Evolutionary conservation across 2,329 filamentous ascomycete genomes (phyloP), one percentile per base, ranked within the genome.

Genomic region (Pleurostoma richardsiae): DNA sequence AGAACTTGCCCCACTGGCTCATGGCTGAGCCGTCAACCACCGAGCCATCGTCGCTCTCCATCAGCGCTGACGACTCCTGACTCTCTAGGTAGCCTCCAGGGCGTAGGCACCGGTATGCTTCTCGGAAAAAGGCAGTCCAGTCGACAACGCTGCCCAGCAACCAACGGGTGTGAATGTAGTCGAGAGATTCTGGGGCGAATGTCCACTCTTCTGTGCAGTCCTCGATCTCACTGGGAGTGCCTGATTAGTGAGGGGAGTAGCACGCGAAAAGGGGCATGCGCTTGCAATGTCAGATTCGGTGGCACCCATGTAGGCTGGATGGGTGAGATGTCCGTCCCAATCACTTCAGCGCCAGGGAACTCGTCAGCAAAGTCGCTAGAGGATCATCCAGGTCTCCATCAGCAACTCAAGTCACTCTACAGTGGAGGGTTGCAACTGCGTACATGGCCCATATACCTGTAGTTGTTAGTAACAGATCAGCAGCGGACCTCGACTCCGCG

Each of bases 111-210:
- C 65, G 66, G 56, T 64, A 76, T 4, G 74, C 61, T 46, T 74
- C 73, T 43, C 63, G 62, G 50, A 81, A 68, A 10, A 81, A 56
- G 30, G 69, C 67, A 38, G 69, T 66, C 58, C 77, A 82, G 49
- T 80, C 77, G 4, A 67, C 59, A 50, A 82, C 71, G 49, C 71
- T 71, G 40, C 80, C 79, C 3, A 71, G 61, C 52, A 82, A 64
- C 51, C 76, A 67, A 43, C 75, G 72, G 4, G 74, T 74, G 58
- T 82, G 80, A 49, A 84, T 73, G 55, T 73, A 81, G 61, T 85
- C 80, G 54, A 81, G 78, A 26, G 51, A 49, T 47, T 52, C 68
- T 52, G 50, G 73, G 51, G 47, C 26, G 57, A 66, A 79, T 62
- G 65, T 80, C 68, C 69, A 73, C 0, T 67, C 65, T 5, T 57